Percentiles rank a stretch among this genome's conserved stretches.
These are phyloP conservation scores for Carex littledalei DNA, from an alignment of 176 grass and related monocot genomes.

Conservation along the genomic window DNA sequence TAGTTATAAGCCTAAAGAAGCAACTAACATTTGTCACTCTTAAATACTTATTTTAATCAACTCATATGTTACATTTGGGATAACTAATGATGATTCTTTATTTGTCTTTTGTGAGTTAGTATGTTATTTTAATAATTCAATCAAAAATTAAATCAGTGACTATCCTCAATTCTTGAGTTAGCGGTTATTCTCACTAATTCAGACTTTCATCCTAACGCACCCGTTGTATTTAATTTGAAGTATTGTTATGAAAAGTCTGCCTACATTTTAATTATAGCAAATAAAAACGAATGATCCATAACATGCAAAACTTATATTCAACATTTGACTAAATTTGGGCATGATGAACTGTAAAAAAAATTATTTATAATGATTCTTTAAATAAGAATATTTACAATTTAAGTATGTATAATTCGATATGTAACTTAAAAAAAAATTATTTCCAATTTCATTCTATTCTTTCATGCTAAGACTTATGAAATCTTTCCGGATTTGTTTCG, in stretches of 20 bases:
- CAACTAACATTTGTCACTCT: neutral
- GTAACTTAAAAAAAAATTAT: neutral
- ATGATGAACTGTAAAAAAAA: neutral
- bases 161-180: too few relatives aligned
- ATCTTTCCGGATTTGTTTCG: neutral
- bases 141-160: too few relatives aligned
- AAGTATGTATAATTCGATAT: neutral
- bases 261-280: neutral
- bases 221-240: neutral
- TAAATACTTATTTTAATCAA: neutral
- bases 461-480: neutral
- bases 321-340: neutral
- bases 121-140: too few relatives aligned
- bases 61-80: too few relatives aligned
- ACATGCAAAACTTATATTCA: neutral
- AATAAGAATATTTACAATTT: neutral
- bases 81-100: too few relatives aligned
- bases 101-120: too few relatives aligned
- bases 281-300: neutral
- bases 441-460: neutral
- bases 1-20: neutral
- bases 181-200: too few relatives aligned
- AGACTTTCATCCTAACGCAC: too few relatives aligned
- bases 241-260: neutral
- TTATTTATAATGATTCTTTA: neutral